phyloP scores from a whole-genome alignment of 192 early-diverging fungal genomes.

The Backusella circina region DNA sequence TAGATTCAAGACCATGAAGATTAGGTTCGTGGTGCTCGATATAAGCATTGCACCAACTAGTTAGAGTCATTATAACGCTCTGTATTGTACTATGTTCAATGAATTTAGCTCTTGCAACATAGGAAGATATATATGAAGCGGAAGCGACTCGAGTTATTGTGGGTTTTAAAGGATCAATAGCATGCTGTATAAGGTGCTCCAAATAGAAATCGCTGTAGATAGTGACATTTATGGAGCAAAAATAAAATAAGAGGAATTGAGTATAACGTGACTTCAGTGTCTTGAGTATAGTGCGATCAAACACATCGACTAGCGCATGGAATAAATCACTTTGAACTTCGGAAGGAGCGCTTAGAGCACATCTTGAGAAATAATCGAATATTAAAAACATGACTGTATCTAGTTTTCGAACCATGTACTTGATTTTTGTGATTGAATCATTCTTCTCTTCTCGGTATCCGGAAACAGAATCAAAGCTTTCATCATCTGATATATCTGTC shows the following conservation, averaged over 20 bases:
- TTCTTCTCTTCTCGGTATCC: constrained; percentile 22
- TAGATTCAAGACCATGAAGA: constrained; percentile 45
- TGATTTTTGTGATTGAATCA: constrained; percentile 36
- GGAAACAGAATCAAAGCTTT: constrained; percentile 27
- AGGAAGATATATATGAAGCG: constrained; percentile 81
- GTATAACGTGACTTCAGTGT: constrained; percentile 89
- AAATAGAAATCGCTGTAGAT: constrained; percentile 75
- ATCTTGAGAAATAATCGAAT: constrained; percentile 55
- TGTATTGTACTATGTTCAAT: constrained; percentile 61
- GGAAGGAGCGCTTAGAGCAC: constrained; percentile 7
- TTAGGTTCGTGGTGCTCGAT: constrained; percentile 61
- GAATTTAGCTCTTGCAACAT: constrained; percentile 83
- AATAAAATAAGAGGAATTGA: constrained; percentile 90
- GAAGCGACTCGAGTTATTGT: constrained; percentile 71
- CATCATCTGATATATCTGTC: constrained; percentile 9
- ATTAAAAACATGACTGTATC: constrained; percentile 69
- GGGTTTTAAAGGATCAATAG: constrained; percentile 56
- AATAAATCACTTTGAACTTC: constrained; percentile 55
- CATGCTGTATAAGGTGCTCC: constrained; percentile 64
- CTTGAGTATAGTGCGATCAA: constrained; percentile 73
- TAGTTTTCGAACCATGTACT: constrained; percentile 63
- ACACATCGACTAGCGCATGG: constrained; percentile 67
- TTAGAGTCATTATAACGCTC: constrained; percentile 63
- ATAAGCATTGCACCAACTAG: constrained; percentile 63
- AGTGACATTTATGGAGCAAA: constrained; percentile 56